Conservation (phyloP, 1,139 yeast genomes). For the Oligophagozyma castellii region DNA sequence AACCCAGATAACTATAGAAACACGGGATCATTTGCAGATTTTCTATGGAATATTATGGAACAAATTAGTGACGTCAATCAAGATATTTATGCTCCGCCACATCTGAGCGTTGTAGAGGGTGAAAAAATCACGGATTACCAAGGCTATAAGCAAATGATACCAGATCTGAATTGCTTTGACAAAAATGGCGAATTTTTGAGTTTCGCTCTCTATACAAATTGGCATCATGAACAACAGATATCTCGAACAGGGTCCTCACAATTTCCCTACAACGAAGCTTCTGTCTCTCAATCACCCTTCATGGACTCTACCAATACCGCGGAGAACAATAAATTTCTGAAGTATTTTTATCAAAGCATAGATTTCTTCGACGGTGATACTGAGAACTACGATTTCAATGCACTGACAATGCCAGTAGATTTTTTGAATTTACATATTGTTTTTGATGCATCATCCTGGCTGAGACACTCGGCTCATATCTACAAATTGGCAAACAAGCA, state of each 20-base stretch:
- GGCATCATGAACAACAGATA: conserved; percentile 6
- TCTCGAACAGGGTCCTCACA: too few relatives aligned
- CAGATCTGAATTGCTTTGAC: conserved; percentile 20
- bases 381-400: too few relatives aligned
- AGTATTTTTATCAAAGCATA: conserved; percentile 1
- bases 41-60: too few relatives aligned
- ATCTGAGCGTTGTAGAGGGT: conserved; percentile 15
- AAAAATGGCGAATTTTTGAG: conserved; percentile 24
- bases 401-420: too few relatives aligned
- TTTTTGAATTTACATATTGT: conserved; percentile 40
- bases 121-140: conserved; percentile 21
- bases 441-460: conserved; percentile 69
- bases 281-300: conserved; percentile 1
- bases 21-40: conserved; percentile 1
- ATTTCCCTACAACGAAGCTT: too few relatives aligned
- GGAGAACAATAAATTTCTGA: conserved; percentile 1
- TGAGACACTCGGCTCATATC: conserved; percentile 65
- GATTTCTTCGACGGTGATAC: too few relatives aligned
- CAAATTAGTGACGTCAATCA: conserved; percentile 9
- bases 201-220: conserved; percentile 22
- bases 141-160: conserved; percentile 20
- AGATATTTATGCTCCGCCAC: conserved; percentile 11
- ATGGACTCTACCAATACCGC: conserved; percentile 1
- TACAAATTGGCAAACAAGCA: conserved; percentile 54
- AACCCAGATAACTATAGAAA: too few relatives aligned